phyloP scores from a whole-genome alignment of 805 yeast genomes.

The Dipodascopsis uninucleata region DNA sequence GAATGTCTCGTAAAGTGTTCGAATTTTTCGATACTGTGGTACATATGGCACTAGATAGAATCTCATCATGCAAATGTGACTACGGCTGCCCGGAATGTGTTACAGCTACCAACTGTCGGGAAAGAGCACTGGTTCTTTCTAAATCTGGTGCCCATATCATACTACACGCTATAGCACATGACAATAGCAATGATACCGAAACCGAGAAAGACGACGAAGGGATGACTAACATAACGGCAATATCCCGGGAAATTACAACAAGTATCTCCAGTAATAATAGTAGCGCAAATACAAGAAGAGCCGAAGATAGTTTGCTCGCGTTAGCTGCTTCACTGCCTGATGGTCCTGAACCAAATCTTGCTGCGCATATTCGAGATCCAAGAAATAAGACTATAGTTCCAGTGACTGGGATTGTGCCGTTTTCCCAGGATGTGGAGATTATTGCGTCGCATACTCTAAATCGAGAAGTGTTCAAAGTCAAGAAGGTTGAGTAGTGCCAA shows the following conservation, averaged over 20 bases:
- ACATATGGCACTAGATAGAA: slow-evolving; percentile 52
- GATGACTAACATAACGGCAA: too few relatives aligned
- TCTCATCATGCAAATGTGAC: slow-evolving; percentile 59
- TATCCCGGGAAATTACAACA: too few relatives aligned
- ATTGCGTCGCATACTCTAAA: slow-evolving; percentile 1
- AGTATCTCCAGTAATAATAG: too few relatives aligned
- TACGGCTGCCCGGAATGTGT: slow-evolving; percentile 81
- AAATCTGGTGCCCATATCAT: slow-evolving; percentile 80
- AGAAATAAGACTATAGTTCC: slow-evolving; percentile 59
- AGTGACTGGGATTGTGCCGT: slow-evolving; percentile 52
- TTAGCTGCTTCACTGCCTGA: slow-evolving; percentile 43
- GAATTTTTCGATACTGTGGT: slow-evolving; percentile 69
- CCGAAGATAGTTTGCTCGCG: too few relatives aligned
- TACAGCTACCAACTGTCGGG: slow-evolving; percentile 78
- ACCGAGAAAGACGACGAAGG: too few relatives aligned
- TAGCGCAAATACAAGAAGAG: too few relatives aligned
- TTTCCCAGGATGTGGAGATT: slow-evolving; percentile 52
- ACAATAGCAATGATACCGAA: slow-evolving; percentile 39
- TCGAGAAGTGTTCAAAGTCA: slow-evolving; percentile 7
- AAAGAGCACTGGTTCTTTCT: slow-evolving; percentile 75
- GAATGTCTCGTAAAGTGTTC: slow-evolving; percentile 74
- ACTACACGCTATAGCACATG: slow-evolving; percentile 57
- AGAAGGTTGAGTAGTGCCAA: too few relatives aligned
- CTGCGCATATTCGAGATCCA: too few relatives aligned
- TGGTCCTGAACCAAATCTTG: slow-evolving; percentile 71